phyloP scores from a whole-genome alignment of 345 rosid species.

The Litchi chinensis region DNA sequence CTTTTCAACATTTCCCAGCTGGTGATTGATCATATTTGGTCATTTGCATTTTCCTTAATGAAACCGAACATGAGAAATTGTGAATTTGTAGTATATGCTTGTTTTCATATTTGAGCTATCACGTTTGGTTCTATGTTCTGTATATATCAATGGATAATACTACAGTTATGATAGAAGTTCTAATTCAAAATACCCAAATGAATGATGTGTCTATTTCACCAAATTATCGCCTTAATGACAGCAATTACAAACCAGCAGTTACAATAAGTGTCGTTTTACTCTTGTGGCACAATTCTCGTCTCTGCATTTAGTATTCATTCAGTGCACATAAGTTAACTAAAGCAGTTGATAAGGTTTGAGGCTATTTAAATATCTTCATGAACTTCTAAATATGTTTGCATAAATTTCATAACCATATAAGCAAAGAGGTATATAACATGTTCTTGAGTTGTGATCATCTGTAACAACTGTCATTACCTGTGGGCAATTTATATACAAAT shows the following conservation, averaged over 20 bases:
- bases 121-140: no score
- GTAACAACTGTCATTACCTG: neutral
- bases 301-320: no score
- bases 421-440: neutral
- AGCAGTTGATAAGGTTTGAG: no score
- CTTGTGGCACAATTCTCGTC: no score
- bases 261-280: neutral
- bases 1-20: no score
- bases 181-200: neutral
- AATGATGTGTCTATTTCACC: neutral
- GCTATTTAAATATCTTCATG: no score
- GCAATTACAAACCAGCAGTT: neutral
- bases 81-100: neutral
- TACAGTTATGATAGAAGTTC: neutral
- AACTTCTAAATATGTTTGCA: neutral
- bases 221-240: no score
- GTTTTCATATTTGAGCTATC: neutral
- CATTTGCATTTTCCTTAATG: neutral
- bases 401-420: neutral
- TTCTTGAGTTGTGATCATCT: neutral
- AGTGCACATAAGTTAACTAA: no score
- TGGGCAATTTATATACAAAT: conserved; percentile 12
- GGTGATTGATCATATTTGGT: no score
- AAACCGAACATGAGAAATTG: neutral
- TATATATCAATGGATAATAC: no score